These are phyloP conservation scores for Aspergillus sclerotialis DNA, from an alignment of 2,329 filamentous ascomycete genomes.

Conservation along the genomic window DNA sequence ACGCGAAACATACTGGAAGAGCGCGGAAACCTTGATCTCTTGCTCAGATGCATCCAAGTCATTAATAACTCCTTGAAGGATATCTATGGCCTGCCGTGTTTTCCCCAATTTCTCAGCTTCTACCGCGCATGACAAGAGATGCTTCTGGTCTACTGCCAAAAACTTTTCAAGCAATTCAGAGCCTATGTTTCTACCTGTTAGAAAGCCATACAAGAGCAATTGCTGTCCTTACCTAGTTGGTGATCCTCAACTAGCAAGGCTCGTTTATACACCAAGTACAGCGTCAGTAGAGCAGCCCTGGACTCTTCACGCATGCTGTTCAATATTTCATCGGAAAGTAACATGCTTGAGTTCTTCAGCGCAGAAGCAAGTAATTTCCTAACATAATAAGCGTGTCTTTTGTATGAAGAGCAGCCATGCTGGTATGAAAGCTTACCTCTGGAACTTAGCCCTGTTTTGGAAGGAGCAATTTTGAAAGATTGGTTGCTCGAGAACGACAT, in stretches of 20 bases:
- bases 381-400: conserved; percentile 6
- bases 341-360: conserved; percentile 51
- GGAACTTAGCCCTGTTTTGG: conserved; percentile 60
- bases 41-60: conserved; percentile 44
- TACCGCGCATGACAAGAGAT: conserved; percentile 72
- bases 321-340: conserved; percentile 50
- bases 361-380: conserved; percentile 71
- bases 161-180: conserved; percentile 54
- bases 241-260: conserved; percentile 55
- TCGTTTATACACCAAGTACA: conserved; percentile 69
- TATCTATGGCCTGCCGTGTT: conserved; percentile 51
- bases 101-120: conserved; percentile 65
- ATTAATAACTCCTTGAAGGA: conserved; percentile 55
- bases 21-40: conserved; percentile 53
- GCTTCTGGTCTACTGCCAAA: conserved; percentile 49
- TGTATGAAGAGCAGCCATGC: not conserved
- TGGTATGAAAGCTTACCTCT: conserved; percentile 51
- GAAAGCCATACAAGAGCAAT: not conserved
- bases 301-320: conserved; percentile 52
- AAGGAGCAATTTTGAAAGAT: conserved; percentile 61
- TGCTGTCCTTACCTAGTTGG: conserved; percentile 42
- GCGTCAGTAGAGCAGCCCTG: conserved; percentile 57
- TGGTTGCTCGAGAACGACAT: conserved; percentile 53
- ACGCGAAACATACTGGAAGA: conserved; percentile 55
- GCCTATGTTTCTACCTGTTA: conserved; percentile 51